A percentile compares a stretch with the other conserved stretches of the same genome.
Evolutionary conservation across 1,284 basidiomycete genomes (phyloP).

Genomic region (Rhodotorula sp.): DNA sequence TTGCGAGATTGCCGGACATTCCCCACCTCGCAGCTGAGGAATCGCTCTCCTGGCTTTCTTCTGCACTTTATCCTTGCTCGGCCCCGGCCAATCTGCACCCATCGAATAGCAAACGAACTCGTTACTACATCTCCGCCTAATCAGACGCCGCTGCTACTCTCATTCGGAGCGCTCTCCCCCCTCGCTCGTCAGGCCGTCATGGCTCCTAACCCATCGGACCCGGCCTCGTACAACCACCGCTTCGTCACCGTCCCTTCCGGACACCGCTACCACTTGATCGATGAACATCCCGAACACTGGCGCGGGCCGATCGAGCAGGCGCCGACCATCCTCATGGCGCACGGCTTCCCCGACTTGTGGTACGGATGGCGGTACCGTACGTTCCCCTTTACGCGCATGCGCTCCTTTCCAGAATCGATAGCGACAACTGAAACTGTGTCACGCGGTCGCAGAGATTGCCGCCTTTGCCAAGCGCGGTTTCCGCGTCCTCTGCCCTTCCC

Average conservation of each 20-base stretch:
- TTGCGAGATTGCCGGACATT: not conserved
- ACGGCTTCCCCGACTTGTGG: constrained; percentile 43
- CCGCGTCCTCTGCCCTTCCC: constrained; percentile 39
- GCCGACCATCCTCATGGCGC: constrained; percentile 36
- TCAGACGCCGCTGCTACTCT: not conserved
- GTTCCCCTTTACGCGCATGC: not conserved
- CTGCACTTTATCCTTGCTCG: too few species aligned
- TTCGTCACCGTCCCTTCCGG: constrained; percentile 23
- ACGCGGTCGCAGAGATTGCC: constrained; percentile 28
- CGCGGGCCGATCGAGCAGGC: constrained; percentile 3
- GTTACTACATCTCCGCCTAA: too few species aligned
- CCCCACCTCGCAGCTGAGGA: not conserved
- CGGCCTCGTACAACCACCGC: constrained; percentile 27
- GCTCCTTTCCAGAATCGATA: not conserved
- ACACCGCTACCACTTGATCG: constrained; percentile 35
- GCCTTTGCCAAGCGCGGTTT: constrained; percentile 35
- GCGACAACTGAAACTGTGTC: too few species aligned
- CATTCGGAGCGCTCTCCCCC: not conserved
- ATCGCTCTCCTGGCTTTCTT: too few species aligned
- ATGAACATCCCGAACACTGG: constrained; percentile 25
- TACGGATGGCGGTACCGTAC: constrained; percentile 35
- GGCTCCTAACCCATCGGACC: constrained; percentile 12
- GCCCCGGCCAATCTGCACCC: too few species aligned
- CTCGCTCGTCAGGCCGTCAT: not conserved
- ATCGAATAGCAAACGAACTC: too few species aligned